Percentiles rank a stretch among this genome's conserved stretches.
These are phyloP conservation scores for Nitzschia sp. DNA, from an alignment of 108 stramenopile species.

Conservation along the genomic window DNA sequence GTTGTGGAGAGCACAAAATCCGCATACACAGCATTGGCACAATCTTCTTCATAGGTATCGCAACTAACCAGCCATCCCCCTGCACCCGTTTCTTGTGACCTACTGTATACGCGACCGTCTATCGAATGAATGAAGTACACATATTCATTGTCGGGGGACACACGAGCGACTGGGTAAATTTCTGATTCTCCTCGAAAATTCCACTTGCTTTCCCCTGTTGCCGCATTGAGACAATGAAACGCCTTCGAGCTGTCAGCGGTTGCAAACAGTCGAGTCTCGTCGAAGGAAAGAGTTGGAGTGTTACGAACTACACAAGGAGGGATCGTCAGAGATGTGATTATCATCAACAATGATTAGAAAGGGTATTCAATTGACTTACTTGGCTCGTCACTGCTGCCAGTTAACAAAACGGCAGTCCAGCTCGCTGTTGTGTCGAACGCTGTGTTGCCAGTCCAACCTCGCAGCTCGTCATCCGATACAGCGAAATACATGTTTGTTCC, in stretches of 20 bases:
- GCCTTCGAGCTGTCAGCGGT: conserved; percentile 4
- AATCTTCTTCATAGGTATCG: conserved; percentile 17
- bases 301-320: background rate
- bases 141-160: conserved; percentile 29
- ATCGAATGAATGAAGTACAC: conserved; percentile 27
- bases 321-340: background rate
- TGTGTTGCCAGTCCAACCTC: conserved; percentile 25
- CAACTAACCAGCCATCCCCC: conserved; percentile 21
- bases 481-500: conserved; percentile 27
- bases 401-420: conserved; percentile 13
- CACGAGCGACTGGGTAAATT: conserved; percentile 14
- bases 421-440: conserved; percentile 20
- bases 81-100: conserved; percentile 14
- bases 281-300: conserved; percentile 26
- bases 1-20: conserved; percentile 26
- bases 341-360: background rate
- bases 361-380: conserved; percentile 2
- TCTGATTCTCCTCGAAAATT: conserved; percentile 14
- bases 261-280: conserved; percentile 27
- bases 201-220: conserved; percentile 26
- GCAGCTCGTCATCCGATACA: conserved; percentile 20
- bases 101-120: conserved; percentile 23
- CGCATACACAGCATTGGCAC: conserved; percentile 22
- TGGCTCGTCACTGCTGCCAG: background rate
- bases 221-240: conserved; percentile 14